Conservation (phyloP, 129 eudicot species). For the Glebionis coronaria region DNA sequence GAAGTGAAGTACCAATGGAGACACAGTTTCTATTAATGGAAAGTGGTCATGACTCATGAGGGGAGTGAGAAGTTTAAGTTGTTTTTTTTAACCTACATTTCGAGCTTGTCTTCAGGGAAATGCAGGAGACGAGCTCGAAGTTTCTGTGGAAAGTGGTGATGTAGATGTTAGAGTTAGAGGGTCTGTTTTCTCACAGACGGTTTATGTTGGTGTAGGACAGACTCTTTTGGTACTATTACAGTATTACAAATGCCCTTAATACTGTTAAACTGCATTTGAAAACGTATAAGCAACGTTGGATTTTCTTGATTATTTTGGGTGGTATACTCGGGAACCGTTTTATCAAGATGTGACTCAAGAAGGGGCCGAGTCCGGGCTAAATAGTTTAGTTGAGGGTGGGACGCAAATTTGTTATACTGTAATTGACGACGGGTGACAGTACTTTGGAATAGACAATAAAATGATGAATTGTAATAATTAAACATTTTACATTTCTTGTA, state of each 20-base stretch:
- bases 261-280: constrained; percentile 50
- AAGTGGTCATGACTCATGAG: constrained; percentile 37
- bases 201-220: constrained; percentile 52
- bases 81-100: constrained; percentile 78
- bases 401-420: constrained; percentile 62
- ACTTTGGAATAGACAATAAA: constrained; percentile 44
- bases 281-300: constrained; percentile 57
- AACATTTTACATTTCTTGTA: too few species aligned
- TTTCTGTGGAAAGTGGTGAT: constrained; percentile 76
- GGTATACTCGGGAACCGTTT: constrained; percentile 97
- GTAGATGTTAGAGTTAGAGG: constrained; percentile 34
- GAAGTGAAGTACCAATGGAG: constrained; percentile 74
- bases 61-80: constrained; percentile 41
- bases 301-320: constrained; percentile 70
- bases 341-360: constrained; percentile 78
- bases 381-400: constrained; percentile 55
- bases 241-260: constrained; percentile 45
- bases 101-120: constrained; percentile 77
- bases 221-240: constrained; percentile 56
- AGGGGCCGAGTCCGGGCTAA: constrained; percentile 71
- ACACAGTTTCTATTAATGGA: constrained; percentile 86
- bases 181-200: constrained; percentile 36
- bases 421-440: constrained; percentile 93
- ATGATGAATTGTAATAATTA: too few species aligned
- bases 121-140: constrained; percentile 51